Evolutionary conservation across 129 eudicot species (phyloP).

Genomic region (Lactuca saligna): DNA sequence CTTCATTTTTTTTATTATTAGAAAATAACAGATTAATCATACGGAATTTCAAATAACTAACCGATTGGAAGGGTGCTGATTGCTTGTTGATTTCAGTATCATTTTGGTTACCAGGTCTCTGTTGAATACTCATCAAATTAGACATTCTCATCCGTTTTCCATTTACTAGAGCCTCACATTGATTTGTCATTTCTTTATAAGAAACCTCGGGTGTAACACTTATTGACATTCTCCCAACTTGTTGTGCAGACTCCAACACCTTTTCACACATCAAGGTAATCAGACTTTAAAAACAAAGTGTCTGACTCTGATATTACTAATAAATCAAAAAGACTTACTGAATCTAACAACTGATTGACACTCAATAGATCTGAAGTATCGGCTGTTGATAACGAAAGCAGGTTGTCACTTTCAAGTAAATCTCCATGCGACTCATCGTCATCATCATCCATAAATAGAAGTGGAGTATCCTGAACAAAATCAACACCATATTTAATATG

Average conservation of each 20-base stretch:
- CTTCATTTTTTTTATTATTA: no score
- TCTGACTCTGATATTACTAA: neutral
- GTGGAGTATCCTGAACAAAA: constrained; percentile 47
- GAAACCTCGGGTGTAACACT: constrained; percentile 67
- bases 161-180: constrained; percentile 70
- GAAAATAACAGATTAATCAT: no score
- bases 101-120: constrained; percentile 37
- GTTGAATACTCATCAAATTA: constrained; percentile 50
- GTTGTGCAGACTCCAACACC: constrained; percentile 89
- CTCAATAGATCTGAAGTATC: constrained; percentile 58
- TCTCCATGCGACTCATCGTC: constrained; percentile 52
- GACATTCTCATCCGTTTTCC: constrained; percentile 90
- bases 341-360: constrained; percentile 79
- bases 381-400: constrained; percentile 33
- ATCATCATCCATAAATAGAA: constrained; percentile 59
- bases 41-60: neutral
- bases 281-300: neutral
- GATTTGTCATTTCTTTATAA: constrained; percentile 77
- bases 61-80: no score
- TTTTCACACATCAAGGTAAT: constrained; percentile 17
- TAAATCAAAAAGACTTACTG: constrained; percentile 54
- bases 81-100: constrained; percentile 32
- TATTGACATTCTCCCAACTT: constrained; percentile 77
- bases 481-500: neutral
- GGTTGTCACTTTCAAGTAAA: constrained; percentile 35